Percentiles rank a stretch among this genome's conserved stretches.
Evolutionary conservation across 306 rosid species (phyloP).

Genomic region (Lathyrus aphaca): DNA sequence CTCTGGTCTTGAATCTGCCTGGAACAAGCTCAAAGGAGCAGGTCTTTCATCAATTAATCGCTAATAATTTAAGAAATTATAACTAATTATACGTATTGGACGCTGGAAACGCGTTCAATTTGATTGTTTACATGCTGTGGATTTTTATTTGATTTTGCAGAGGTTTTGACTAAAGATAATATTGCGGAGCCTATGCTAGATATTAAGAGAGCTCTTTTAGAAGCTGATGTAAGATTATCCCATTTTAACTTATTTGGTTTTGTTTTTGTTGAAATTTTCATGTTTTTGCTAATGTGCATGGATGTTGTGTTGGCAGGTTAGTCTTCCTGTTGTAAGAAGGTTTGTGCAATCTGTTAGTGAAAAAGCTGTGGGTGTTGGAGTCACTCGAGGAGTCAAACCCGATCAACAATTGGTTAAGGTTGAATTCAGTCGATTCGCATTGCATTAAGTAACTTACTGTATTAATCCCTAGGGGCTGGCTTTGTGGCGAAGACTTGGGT

Average conservation of each 20-base stretch:
- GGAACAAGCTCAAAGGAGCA: conserved; percentile 98
- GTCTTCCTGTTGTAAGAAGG: conserved; percentile 98
- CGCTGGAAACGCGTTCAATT: neutral
- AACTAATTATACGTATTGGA: neutral
- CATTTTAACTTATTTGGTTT: conserved; percentile 22
- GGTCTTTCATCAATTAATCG: conserved; percentile 40
- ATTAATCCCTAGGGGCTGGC: neutral
- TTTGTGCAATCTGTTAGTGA: conserved; percentile 91
- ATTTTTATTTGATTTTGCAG: conserved; percentile 47
- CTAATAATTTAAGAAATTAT: neutral
- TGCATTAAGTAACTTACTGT: conserved; percentile 2
- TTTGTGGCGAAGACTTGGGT: too few species aligned
- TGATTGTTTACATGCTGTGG: neutral
- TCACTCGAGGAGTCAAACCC: conserved; percentile 84
- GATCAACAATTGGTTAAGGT: conserved; percentile 99
- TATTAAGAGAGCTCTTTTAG: conserved; percentile 94
- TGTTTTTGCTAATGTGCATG: neutral
- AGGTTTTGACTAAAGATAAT: conserved; percentile 94
- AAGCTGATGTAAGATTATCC: conserved; percentile 85
- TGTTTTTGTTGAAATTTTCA: conserved; percentile 1
- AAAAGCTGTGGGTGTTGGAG: conserved; percentile 91
- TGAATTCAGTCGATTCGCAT: neutral
- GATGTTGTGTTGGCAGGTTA: conserved; percentile 65
- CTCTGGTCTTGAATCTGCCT: conserved; percentile 87
- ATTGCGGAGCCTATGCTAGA: conserved; percentile 97